Percentiles rank a stretch among this genome's conserved stretches.
phyloP scores from a whole-genome alignment of 1,284 basidiomycete genomes.

The Afroboletus lepidellus region DNA sequence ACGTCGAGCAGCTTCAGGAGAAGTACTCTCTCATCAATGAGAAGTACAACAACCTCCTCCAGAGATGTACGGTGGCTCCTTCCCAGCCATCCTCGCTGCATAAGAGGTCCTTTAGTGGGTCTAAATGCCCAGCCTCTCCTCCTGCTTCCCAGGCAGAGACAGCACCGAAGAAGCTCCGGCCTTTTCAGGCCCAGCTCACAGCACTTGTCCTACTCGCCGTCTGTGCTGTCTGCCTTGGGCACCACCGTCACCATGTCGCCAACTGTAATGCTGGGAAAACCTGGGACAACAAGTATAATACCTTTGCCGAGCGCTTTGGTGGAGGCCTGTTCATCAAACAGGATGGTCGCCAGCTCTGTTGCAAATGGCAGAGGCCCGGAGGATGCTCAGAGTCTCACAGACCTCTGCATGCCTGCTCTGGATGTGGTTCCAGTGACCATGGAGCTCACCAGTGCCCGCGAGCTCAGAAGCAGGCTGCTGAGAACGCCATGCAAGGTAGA shows the following conservation, averaged over 20 bases:
- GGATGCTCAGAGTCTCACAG: background rate
- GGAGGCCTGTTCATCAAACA: background rate
- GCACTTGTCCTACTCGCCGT: background rate
- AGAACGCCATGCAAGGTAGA: slow-evolving; percentile 25
- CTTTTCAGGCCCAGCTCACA: background rate
- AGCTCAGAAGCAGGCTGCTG: slow-evolving; percentile 16
- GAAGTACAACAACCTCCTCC: background rate
- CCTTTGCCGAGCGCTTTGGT: background rate
- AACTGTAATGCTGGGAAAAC: background rate
- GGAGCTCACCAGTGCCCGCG: slow-evolving; percentile 28
- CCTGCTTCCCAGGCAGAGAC: background rate
- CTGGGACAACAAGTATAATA: background rate
- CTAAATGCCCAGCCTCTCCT: background rate
- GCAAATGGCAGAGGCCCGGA: slow-evolving; percentile 5
- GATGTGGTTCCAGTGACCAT: slow-evolving; percentile 24
- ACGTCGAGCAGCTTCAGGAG: background rate
- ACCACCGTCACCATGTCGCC: background rate
- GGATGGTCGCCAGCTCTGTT: slow-evolving; percentile 2
- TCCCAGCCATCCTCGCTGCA: background rate
- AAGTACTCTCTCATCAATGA: background rate
- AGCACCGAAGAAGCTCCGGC: background rate
- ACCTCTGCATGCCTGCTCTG: slow-evolving; percentile 23
- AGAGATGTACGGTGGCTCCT: background rate
- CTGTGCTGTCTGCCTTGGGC: background rate
- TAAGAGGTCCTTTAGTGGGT: background rate